Evolutionary conservation across 2,329 filamentous ascomycete species (phyloP), one percentile per base, ranked within the genome.

Genomic region (Alternaria viburni): DNA sequence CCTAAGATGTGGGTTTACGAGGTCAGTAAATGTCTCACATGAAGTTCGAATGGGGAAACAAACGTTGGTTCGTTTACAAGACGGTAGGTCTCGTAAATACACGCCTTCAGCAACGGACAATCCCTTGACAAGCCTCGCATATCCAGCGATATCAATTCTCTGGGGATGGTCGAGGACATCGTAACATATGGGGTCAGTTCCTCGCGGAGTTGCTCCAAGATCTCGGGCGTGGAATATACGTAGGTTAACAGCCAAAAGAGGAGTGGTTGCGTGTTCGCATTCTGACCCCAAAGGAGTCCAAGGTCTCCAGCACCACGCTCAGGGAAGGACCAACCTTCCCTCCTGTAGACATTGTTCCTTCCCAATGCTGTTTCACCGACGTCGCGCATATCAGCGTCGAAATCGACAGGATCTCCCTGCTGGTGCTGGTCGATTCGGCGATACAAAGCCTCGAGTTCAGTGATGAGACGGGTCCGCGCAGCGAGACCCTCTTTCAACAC

Each of bases 271-370:
- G 83, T 81, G 66, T 88, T 87, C 15, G 83, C 83, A 66, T 86
- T 84, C 71, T 85, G 78, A 10, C 85, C 85, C 86, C 86, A 88
- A 23, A 87, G 73, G 8, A 85, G 70, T 59, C 87, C 84, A 11
- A 69, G 54, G 2, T 79, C 69, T 11, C 75, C 74, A 43, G 78
- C 64, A n/a, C 74, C 74, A 4, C 72, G 67, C 12, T 77, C 74
- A 41, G 68, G 74, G 49, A 77, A 66, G 23, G 69, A 63, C 43
- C 43, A 57, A 13, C 44, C 44, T 15, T 63, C 76, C 52, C 50
- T 76, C 71, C n/a, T 69, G 67, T 59, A 80, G 78, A 23, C 76
- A 56, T n/a, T 62, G 65, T 56, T 74, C 50, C 44, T 77, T 67
- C 74, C 75, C 41, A 74, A 70, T n/a, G 79, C 63, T 1, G 80